Percentiles rank a stretch among this genome's conserved stretches.
Conservation (phyloP, 2,329 filamentous ascomycete genomes). For the Sclerotinia sclerotiorum region DNA sequence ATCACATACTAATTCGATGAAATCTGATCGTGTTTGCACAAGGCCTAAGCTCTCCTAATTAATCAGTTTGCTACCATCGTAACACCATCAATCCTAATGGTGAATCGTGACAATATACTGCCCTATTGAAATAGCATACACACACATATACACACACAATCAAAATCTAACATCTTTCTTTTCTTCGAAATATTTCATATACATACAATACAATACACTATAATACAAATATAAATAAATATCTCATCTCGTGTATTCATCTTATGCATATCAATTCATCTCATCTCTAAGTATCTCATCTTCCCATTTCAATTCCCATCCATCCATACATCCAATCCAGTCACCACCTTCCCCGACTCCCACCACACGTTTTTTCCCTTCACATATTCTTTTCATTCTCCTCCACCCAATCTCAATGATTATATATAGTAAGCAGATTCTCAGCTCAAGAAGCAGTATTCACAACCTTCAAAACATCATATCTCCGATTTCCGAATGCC, state of each 20-base stretch:
- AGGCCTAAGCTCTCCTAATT: too few relatives aligned
- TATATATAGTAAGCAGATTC: slow-evolving; percentile 24
- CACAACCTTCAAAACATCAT: slow-evolving; percentile 9
- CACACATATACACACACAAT: not conserved
- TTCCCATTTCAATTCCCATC: not conserved
- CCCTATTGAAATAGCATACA: not conserved
- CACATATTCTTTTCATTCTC: not conserved
- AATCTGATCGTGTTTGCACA: too few relatives aligned
- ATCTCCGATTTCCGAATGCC: not conserved
- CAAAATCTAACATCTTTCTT: not conserved
- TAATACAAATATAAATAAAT: slow-evolving; percentile 4
- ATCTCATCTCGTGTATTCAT: slow-evolving; percentile 21
- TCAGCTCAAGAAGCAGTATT: slow-evolving; percentile 21
- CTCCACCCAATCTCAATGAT: slow-evolving; percentile 20
- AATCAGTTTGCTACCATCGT: too few relatives aligned
- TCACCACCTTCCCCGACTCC: not conserved
- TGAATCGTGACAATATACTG: too few relatives aligned
- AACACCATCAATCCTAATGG: too few relatives aligned
- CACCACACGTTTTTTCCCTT: not conserved
- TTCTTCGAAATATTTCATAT: not conserved
- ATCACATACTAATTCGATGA: too few relatives aligned
- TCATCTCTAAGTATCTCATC: slow-evolving; percentile 9
- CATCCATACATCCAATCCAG: not conserved
- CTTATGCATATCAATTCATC: slow-evolving; percentile 20
- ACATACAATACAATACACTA: slow-evolving; percentile 12